phyloP scores from a whole-genome alignment of 2,329 filamentous ascomycete species.

The Sarocladium kiliense region DNA sequence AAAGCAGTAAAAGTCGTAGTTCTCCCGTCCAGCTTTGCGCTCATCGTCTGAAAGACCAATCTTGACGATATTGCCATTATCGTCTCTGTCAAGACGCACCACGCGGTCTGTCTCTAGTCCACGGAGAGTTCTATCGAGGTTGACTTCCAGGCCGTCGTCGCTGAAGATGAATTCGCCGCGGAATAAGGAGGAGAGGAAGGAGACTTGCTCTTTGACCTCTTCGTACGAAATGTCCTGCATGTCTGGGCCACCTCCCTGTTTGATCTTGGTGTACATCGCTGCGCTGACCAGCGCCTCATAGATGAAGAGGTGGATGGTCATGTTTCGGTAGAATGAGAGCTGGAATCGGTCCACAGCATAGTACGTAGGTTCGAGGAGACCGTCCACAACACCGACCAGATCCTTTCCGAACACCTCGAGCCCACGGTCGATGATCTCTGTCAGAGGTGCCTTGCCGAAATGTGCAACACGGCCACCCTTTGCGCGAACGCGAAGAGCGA shows the following conservation, averaged over 20 bases:
- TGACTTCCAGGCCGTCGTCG: constrained; percentile 73
- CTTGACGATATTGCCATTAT: constrained; percentile 51
- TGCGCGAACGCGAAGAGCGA: constrained; percentile 71
- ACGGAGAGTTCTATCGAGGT: constrained; percentile 73
- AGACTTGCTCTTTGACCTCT: constrained; percentile 71
- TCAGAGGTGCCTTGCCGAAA: constrained; percentile 75
- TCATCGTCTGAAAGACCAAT: constrained; percentile 75
- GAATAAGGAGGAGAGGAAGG: constrained; percentile 90
- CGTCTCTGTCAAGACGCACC: constrained; percentile 59
- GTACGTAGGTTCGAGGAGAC: constrained; percentile 84
- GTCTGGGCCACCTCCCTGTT: constrained; percentile 79
- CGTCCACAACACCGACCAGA: constrained; percentile 74
- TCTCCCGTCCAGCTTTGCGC: constrained; percentile 75
- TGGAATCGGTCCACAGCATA: constrained; percentile 96
- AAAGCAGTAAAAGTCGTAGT: constrained; percentile 99
- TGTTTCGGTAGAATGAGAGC: constrained; percentile 96
- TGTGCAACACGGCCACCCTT: constrained; percentile 93
- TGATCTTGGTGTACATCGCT: constrained; percentile 85
- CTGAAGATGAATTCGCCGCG: constrained; percentile 96
- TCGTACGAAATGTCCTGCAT: constrained; percentile 73
- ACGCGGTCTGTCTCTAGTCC: constrained; percentile 76
- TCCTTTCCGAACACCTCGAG: constrained; percentile 88
- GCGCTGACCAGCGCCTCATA: constrained; percentile 86
- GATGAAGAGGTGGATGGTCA: constrained; percentile 98
- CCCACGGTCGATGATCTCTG: constrained; percentile 80